Base-by-base conservation (phyloP, 805 yeast species). In the Pichia cabralensis region DNA sequence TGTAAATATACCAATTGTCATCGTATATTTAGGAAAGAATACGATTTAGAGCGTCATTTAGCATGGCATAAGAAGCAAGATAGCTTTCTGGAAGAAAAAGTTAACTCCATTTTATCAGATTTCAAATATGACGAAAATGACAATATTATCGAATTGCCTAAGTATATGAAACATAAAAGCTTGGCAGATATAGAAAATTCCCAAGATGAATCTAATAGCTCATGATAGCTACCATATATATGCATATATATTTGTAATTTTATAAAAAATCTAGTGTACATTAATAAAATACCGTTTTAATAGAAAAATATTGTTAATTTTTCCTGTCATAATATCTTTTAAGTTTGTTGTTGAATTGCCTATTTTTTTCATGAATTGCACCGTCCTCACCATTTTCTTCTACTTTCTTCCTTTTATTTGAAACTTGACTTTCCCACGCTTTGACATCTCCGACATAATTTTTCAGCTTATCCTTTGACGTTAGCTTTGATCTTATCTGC, bases 321-420 rank as follows among this genome's bases (percentile, higher is more conserved):
- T 16, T 24, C 7, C 13, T 29, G 25, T 9, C 29, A 45, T 74
- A 76, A 41, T 74, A 74, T 22, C 86, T 60, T 29, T 69, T 55
- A 43, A 82, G 58, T 48, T 82, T 81, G 50, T 69, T 71, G 56
- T 81, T 82, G 56, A 81, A 82, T 45, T 78, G 77, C 49, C 67
- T 70, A 61, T 82, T 82, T 54, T 76, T 77, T 43, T 76, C 84
- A 50, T 78, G 81, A 49, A 82, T 72, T 52, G 59, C 68, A 20
- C 69, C 61, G 5, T 59, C 61, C 14, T 50, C 62, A 5, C 51
- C 60, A 5, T 52, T 65, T 4, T 50, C 61, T 9, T 54, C 58
- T 8, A 48, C 52, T 4, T 30, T 48, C 45, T 56, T 56, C 42
- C 68, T 56, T 45, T 68, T 57, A 32, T 55, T 56, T 42, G 52